Conservation (phyloP, 306 rosid genomes). For the Gynostemma pentaphyllum region DNA sequence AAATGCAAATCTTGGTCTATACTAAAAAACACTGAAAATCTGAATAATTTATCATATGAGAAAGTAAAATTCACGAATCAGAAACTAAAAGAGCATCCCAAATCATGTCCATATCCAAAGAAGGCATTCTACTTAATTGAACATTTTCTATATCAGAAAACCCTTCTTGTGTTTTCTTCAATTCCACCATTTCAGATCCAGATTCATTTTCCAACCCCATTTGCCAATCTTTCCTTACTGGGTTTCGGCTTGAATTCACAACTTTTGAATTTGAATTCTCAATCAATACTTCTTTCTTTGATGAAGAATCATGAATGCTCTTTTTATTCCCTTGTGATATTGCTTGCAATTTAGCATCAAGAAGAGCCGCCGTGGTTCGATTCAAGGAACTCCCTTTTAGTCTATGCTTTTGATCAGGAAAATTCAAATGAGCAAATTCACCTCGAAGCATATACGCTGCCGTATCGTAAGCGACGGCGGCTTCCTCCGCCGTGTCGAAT, state of each 20-base stretch:
- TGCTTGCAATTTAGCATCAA: slow-evolving; percentile 68
- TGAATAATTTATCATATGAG: too few species aligned
- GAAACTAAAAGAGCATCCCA: slow-evolving; percentile 85
- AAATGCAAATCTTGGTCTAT: too few species aligned
- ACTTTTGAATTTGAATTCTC: slow-evolving; percentile 16
- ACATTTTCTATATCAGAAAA: slow-evolving; percentile 44
- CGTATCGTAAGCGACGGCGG: slow-evolving; percentile 88
- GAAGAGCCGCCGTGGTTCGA: slow-evolving; percentile 65
- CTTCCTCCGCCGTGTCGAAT: slow-evolving; percentile 79
- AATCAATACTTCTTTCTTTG: slow-evolving; percentile 6
- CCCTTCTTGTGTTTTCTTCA: slow-evolving; percentile 34
- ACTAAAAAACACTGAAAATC: too few species aligned
- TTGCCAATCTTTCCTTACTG: too few species aligned
- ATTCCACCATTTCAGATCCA: slow-evolving; percentile 19
- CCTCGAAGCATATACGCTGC: slow-evolving; percentile 86
- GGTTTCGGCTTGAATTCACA: neutral
- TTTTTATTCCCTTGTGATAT: slow-evolving; percentile 25
- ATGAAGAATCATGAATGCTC: slow-evolving; percentile 10
- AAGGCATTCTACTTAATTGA: slow-evolving; percentile 90
- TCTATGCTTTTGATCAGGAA: slow-evolving; percentile 63
- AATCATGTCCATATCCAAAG: slow-evolving; percentile 85
- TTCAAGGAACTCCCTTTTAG: slow-evolving; percentile 50
- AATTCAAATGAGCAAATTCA: slow-evolving; percentile 70
- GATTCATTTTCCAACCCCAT: too few species aligned
- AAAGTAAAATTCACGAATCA: slow-evolving; percentile 27